phyloP scores from a whole-genome alignment of 2,329 filamentous ascomycete genomes.

The Cordyceps cateniannulata region DNA sequence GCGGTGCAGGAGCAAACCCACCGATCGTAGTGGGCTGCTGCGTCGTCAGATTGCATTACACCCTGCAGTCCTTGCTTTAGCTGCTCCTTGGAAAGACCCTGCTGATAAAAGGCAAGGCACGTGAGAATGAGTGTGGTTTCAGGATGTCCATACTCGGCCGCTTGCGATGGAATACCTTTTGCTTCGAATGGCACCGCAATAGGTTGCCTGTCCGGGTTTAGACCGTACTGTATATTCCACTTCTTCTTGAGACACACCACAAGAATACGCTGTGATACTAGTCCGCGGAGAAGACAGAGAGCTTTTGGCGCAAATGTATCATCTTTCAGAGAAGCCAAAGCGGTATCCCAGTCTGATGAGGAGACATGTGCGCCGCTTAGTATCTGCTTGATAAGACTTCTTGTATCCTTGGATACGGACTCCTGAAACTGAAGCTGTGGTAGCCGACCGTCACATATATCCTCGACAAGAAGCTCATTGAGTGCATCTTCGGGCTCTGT shows the following conservation, averaged over 20 bases:
- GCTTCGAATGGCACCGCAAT: constrained; percentile 62
- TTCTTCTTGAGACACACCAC: constrained; percentile 53
- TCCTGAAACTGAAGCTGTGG: constrained; percentile 14
- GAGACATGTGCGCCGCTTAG: not conserved
- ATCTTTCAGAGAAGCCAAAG: constrained; percentile 20
- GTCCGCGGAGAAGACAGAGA: constrained; percentile 54
- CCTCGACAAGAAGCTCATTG: constrained; percentile 30
- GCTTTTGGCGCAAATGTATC: constrained; percentile 26
- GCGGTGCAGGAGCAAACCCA: constrained; percentile 34
- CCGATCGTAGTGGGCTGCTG: constrained; percentile 47
- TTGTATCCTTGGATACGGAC: not conserved
- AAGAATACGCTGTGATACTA: constrained; percentile 55
- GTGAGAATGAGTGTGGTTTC: constrained; percentile 61
- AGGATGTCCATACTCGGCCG: constrained; percentile 62
- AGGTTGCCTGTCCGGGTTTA: constrained; percentile 47
- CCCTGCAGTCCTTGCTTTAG: constrained; percentile 42
- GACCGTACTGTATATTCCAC: constrained; percentile 61
- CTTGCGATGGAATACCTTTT: constrained; percentile 56
- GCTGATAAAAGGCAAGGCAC: constrained; percentile 61
- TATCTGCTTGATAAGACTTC: not conserved
- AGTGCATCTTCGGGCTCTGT: constrained; percentile 39
- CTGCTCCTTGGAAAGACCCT: constrained; percentile 44
- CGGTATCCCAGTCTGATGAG: not conserved
- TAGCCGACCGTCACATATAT: constrained; percentile 30
- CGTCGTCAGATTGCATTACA: constrained; percentile 50